Base-by-base conservation (phyloP, 2,329 filamentous ascomycete species). In the Penicillium sp. region DNA sequence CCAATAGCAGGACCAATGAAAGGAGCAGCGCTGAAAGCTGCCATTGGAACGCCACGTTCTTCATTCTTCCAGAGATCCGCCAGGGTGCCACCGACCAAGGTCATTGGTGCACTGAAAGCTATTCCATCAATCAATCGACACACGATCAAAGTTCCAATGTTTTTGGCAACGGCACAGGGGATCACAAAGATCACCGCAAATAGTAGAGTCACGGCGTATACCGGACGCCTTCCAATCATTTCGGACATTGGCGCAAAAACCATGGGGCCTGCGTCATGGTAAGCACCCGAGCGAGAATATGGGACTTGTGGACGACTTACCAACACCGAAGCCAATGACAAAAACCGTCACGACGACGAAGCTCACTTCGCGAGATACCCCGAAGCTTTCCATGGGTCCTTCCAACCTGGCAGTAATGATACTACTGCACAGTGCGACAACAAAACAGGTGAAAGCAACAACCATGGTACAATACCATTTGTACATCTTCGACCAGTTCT, bases 391-490 rank as follows among this genome's bases (percentile, higher is more conserved):
- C 1, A 71, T 62, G 0, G 87, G 80, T 1, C 82, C 84, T 2
- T 59, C 69, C 3, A 94, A 72, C 58, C 89, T 84, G 8, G 87
- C 80, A 0, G 88, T 94, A 59, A 94, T 82, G 50, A 94, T 83
- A 36, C 81, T 80, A 33, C 83, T 87, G 16, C 74, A 72, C 41
- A 87, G 80, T 0, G 84, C 82, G 30, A 87, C 84, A 27, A 86
- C 81, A 58, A 88, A 87, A 57, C 84, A 87, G 2, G 83, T 86
- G 15, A 78, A 48, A 1, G 88, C 85, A 0, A 94, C 87, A 11
- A 87, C 80, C 83, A 94, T 88, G 16, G 88, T 95, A 58, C 80
- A 83, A 57, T 83, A 87, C 86, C 87, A 91, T 67, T 90, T 93
- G 63, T 72, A 84, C 1, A 68, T 71, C 63, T 87, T 88, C 41